Conservation (phyloP, 306 rosid genomes). For the Abrus pulchellus region DNA sequence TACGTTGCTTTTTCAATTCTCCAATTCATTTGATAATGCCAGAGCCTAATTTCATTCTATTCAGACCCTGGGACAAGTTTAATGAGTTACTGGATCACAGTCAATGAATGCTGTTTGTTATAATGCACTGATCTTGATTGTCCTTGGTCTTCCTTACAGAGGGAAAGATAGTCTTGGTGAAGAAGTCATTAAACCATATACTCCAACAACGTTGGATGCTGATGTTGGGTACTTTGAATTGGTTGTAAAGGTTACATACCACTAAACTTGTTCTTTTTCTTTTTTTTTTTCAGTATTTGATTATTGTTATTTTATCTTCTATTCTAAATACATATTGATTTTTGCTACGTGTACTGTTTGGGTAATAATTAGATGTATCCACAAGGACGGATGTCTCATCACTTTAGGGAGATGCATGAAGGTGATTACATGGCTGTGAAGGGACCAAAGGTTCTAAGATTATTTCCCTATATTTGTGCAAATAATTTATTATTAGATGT, state of each 20-base stretch:
- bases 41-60: conserved; percentile 2
- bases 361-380: conserved; percentile 80
- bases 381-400: conserved; percentile 96
- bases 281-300: neutral
- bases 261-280: neutral
- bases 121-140: conserved; percentile 9
- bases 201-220: conserved; percentile 90
- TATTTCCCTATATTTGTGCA: neutral
- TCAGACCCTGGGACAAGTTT: neutral
- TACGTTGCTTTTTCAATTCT: conserved; percentile 31
- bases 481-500: conserved; percentile 11
- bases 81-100: neutral
- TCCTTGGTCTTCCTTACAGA: conserved; percentile 52
- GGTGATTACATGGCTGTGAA: conserved; percentile 81
- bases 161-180: conserved; percentile 83
- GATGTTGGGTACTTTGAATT: conserved; percentile 89
- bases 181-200: conserved; percentile 82
- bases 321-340: conserved; percentile 9
- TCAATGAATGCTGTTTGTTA: conserved; percentile 1
- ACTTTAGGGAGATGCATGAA: conserved; percentile 78
- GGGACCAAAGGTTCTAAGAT: conserved; percentile 86
- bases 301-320: neutral
- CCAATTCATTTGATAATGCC: conserved; percentile 6
- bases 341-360: conserved; percentile 9
- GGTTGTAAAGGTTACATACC: conserved; percentile 70